Evolutionary conservation across 2,329 filamentous ascomycete genomes (phyloP).

Genomic region (Aureobasidium sp.): DNA sequence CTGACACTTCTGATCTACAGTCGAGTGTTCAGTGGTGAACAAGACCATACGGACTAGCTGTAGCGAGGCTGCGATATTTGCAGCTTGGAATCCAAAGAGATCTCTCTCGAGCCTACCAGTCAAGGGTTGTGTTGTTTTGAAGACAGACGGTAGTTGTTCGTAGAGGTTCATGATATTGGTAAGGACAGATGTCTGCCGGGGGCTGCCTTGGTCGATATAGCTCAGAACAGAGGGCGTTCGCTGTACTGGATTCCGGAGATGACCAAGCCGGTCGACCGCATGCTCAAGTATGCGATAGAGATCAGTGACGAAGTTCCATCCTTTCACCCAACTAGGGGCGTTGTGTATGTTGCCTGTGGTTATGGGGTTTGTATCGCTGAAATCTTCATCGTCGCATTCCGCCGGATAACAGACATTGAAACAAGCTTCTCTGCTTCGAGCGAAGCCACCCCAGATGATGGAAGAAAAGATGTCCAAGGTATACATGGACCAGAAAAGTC

Average conservation of each 20-base stretch:
- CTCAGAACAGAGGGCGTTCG: not conserved
- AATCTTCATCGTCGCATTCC: conserved; percentile 37
- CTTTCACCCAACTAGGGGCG: conserved; percentile 40
- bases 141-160: conserved; percentile 2
- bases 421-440: conserved; percentile 40
- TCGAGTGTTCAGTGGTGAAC: conserved; percentile 19
- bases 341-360: conserved; percentile 12
- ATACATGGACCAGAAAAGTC: conserved; percentile 51
- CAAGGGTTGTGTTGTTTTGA: conserved; percentile 14
- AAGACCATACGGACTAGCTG: conserved; percentile 45
- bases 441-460: conserved; percentile 44
- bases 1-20: conserved; percentile 39
- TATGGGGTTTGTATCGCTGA: conserved; percentile 27
- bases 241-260: conserved; percentile 21
- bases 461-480: conserved; percentile 49
- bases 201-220: not conserved
- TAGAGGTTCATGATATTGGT: conserved; percentile 12
- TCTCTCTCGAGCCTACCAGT: conserved; percentile 24
- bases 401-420: conserved; percentile 41
- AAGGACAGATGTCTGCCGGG: not conserved
- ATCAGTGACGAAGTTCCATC: conserved; percentile 53
- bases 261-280: conserved; percentile 4
- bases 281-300: conserved; percentile 50
- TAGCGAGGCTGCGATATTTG: conserved; percentile 44
- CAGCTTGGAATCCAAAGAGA: conserved; percentile 43